Conservation (phyloP, 2,329 filamentous ascomycete species). For the Claviceps sp. region DNA sequence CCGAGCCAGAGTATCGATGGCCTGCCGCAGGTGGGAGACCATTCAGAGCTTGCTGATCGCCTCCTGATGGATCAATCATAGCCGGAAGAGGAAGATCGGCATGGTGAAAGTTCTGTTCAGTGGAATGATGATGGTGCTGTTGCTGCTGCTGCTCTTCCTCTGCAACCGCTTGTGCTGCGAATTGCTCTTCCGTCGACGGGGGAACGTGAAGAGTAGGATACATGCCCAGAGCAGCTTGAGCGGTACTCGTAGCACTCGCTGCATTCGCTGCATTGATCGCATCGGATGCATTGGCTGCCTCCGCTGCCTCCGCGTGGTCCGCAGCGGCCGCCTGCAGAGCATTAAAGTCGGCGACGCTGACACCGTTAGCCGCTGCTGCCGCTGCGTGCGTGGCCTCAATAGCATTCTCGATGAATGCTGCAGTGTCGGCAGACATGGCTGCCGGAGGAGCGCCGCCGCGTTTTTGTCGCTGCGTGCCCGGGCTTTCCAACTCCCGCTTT, state of each 20-base stretch:
- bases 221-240: slow-evolving; percentile 45
- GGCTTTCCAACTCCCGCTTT: slow-evolving; percentile 39
- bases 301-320: slow-evolving; percentile 20
- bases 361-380: slow-evolving; percentile 24
- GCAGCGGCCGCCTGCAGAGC: slow-evolving; percentile 38
- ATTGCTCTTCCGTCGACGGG: slow-evolving; percentile 44
- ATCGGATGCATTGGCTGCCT: slow-evolving; percentile 22
- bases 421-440: slow-evolving; percentile 31
- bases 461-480: slow-evolving; percentile 36
- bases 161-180: slow-evolving; percentile 36
- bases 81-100: slow-evolving; percentile 20
- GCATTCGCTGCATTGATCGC: slow-evolving; percentile 31
- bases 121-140: slow-evolving; percentile 7
- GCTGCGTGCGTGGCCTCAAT: slow-evolving; percentile 30
- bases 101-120: slow-evolving; percentile 17
- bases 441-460: slow-evolving; percentile 31
- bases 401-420: slow-evolving; percentile 41
- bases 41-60: slow-evolving; percentile 22
- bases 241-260: slow-evolving; percentile 43
- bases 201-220: slow-evolving; percentile 47
- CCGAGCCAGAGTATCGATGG: slow-evolving; percentile 22
- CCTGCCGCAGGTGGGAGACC: slow-evolving; percentile 21
- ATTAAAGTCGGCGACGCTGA: slow-evolving; percentile 41
- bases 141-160: slow-evolving; percentile 11
- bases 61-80: slow-evolving; percentile 11